These are phyloP conservation scores for Kwoniella sp. DNA, from an alignment of 768 basidiomycete species.

Conservation along the genomic window DNA sequence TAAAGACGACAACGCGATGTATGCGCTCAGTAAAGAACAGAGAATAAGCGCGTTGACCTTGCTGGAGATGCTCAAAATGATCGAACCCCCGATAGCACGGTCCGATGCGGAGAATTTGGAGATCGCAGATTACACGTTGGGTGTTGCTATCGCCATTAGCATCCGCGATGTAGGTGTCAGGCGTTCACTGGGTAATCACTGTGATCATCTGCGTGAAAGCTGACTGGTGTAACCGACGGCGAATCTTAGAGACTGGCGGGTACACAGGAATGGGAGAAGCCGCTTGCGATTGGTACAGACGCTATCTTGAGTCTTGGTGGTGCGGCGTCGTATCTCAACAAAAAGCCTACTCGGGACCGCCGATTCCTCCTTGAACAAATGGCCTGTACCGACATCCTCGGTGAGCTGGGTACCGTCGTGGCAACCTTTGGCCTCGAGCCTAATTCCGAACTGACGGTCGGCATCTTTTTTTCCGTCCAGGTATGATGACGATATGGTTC, in stretches of 20 bases:
- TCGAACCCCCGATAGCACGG: not conserved
- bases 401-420: constrained; percentile 16
- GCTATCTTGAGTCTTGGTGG: constrained; percentile 25
- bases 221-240: not conserved
- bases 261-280: constrained; percentile 25
- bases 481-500: constrained; percentile 12
- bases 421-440: not conserved
- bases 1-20: constrained; percentile 27
- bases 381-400: constrained; percentile 32
- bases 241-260: constrained; percentile 27
- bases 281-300: constrained; percentile 17
- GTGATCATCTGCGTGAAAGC: too few species aligned
- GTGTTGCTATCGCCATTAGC: constrained; percentile 21
- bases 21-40: constrained; percentile 20
- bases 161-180: constrained; percentile 36
- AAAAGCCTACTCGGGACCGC: constrained; percentile 4
- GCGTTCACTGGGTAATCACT: not conserved
- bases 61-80: constrained; percentile 9
- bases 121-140: constrained; percentile 28
- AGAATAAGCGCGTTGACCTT: constrained; percentile 18
- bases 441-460: too few species aligned
- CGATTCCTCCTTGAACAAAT: constrained; percentile 40
- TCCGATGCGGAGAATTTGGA: constrained; percentile 5
- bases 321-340: constrained; percentile 21
- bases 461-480: not conserved